A percentile compares a stretch with the other conserved stretches of the same genome.
phyloP scores from a whole-genome alignment of 2,329 filamentous ascomycete genomes.

The Curvularia verruculosa region DNA sequence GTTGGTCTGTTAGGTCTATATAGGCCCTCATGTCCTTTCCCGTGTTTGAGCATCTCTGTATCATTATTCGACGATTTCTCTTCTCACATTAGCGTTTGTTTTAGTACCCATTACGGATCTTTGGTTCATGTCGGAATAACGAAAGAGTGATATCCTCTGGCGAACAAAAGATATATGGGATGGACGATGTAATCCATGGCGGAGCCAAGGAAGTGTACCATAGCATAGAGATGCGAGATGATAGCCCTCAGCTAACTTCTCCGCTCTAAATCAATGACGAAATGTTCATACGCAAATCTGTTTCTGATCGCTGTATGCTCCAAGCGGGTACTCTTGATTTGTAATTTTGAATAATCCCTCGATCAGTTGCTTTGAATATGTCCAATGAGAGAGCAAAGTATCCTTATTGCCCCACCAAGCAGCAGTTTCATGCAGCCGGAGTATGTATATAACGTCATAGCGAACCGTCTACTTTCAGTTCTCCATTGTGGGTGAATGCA shows the following conservation, averaged over 20 bases:
- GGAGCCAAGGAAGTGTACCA: slow-evolving; percentile 34
- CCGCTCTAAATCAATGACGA: slow-evolving; percentile 36
- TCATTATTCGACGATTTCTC: slow-evolving; percentile 44
- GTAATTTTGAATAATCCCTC: not conserved
- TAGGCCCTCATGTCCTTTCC: slow-evolving; percentile 43
- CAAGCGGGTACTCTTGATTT: not conserved
- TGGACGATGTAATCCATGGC: slow-evolving; percentile 26
- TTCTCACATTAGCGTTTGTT: slow-evolving; percentile 39
- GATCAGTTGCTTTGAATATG: not conserved
- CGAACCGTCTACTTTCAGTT: slow-evolving; percentile 4
- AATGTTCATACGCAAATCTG: slow-evolving; percentile 10
- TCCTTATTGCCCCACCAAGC: not conserved
- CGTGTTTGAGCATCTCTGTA: slow-evolving; percentile 40
- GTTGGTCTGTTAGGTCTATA: slow-evolving; percentile 34
- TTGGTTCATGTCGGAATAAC: slow-evolving; percentile 30
- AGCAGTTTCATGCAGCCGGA: not conserved
- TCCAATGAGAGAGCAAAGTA: not conserved
- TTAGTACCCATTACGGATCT: slow-evolving; percentile 37
- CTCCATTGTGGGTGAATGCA: not conserved
- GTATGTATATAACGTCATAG: slow-evolving; percentile 16
- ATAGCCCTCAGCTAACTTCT: slow-evolving; percentile 39
- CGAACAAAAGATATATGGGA: slow-evolving; percentile 26
- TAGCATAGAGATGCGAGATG: slow-evolving; percentile 40
- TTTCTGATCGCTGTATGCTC: not conserved
- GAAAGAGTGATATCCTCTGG: slow-evolving; percentile 30